Base-by-base conservation (phyloP, 768 basidiomycete genomes). In the Lentinula raphanica region DNA sequence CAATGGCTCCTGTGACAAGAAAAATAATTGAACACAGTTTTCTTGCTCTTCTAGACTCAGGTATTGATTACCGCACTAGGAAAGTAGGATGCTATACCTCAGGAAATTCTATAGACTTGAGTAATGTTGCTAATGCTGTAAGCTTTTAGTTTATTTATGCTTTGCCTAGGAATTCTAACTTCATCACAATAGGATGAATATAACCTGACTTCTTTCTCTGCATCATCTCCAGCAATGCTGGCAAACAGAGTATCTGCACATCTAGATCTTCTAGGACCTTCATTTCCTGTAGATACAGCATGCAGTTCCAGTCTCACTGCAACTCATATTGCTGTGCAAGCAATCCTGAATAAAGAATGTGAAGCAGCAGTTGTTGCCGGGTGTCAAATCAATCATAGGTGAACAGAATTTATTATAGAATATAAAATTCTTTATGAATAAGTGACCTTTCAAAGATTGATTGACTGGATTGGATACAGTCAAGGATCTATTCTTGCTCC, bases 271-370 rank as follows among this genome's bases (percentile, higher is more conserved):
- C 44, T 64, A 3, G 80, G 80, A 9, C 82, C 81, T 17, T 83
- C 81, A 4, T 58, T 82, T 29, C 76, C 79, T 6, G 62, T 75
- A 0, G 80, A 83, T 59, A 80, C 78, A 0, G 79, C 79, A 1
- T 82, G 81, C 61, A 80, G 77, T 32, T 81, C 79, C n/a, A 72
- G 70, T 13, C 64, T 76, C 19, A 74, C 70, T 3, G 78, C 77
- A 1, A 67, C 78, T 49, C 80, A 83, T 65, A 69, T 82, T 13
- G 81, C 77, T 2, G 68, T 80, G 1, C 74, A 76, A 28, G 72
- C 77, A 0, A 66, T 82, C 3, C 66, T 65, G 19, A 66, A 63
- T 36, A 78, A 78, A 1, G 81, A 82, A 36, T 73, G 79, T 35
- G 74, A 79, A 28, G 72, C 76, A 3, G 81, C 81, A 1, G 68